Conservation (phyloP, 2,329 filamentous ascomycete species). For the Phyllosticta citriasiana region DNA sequence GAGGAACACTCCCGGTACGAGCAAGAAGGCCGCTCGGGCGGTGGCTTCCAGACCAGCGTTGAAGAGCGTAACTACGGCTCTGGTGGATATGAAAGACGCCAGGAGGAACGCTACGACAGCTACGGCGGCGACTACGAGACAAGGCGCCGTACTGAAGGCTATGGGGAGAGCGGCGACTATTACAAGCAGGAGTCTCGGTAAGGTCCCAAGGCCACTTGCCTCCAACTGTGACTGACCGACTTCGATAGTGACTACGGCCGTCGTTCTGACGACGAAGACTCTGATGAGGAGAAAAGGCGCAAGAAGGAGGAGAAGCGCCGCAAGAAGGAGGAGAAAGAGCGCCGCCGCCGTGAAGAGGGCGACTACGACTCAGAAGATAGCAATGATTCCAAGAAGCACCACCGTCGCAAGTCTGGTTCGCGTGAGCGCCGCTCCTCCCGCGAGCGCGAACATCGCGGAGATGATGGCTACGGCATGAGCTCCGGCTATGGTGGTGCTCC, state of each 20-base stretch:
- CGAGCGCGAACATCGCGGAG: constrained; percentile 3
- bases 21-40: constrained; percentile 40
- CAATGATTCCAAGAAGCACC: constrained; percentile 1
- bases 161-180: constrained; percentile 27
- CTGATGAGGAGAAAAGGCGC: constrained; percentile 18
- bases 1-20: constrained; percentile 54
- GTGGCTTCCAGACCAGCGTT: constrained; percentile 49
- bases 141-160: constrained; percentile 27
- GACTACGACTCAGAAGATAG: not conserved
- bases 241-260: constrained; percentile 23
- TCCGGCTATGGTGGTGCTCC: not conserved
- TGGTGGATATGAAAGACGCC: constrained; percentile 49
- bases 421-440: constrained; percentile 4
- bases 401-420: constrained; percentile 10
- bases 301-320: constrained; percentile 27
- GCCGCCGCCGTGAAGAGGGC: constrained; percentile 12
- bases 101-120: constrained; percentile 42
- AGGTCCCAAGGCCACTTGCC: constrained; percentile 5
- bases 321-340: constrained; percentile 34
- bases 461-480: constrained; percentile 8
- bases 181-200: constrained; percentile 34
- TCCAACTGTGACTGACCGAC: constrained; percentile 10
- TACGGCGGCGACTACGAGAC: constrained; percentile 31
- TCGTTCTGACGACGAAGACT: constrained; percentile 20
- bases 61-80: constrained; percentile 40